Evolutionary conservation across 495 filamentous ascomycete species (phyloP).

Genomic region (Podospora conica): DNA sequence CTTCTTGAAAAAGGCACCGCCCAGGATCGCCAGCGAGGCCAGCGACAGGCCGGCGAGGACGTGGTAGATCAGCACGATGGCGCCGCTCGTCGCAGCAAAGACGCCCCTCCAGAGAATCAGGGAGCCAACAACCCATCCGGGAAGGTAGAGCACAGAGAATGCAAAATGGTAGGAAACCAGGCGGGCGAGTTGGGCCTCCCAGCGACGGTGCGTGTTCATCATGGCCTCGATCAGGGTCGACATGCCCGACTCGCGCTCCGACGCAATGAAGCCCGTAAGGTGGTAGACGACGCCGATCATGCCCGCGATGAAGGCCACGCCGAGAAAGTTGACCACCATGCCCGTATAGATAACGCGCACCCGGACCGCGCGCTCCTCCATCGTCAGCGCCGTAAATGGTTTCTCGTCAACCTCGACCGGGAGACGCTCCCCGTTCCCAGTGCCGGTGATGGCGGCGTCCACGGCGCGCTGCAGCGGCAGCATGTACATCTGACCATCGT

Average conservation of each 20-base stretch:
- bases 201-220: constrained; percentile 60
- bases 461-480: constrained; percentile 73
- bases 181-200: constrained; percentile 63
- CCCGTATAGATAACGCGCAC: constrained; percentile 63
- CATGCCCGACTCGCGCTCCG: constrained; percentile 73
- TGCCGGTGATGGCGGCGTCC: constrained; percentile 60
- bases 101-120: constrained; percentile 55
- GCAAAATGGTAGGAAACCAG: constrained; percentile 61
- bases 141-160: constrained; percentile 61
- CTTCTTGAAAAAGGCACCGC: constrained; percentile 66
- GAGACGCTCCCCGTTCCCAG: constrained; percentile 35
- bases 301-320: constrained; percentile 60
- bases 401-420: constrained; percentile 55
- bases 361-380: constrained; percentile 53
- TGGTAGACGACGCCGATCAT: constrained; percentile 70
- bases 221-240: constrained; percentile 75
- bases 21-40: constrained; percentile 62
- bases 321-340: constrained; percentile 60
- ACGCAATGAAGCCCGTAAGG: constrained; percentile 66
- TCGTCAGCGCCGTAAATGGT: constrained; percentile 62
- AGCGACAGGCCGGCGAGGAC: constrained; percentile 60
- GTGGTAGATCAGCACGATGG: constrained; percentile 56
- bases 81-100: constrained; percentile 54
- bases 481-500: constrained; percentile 66
- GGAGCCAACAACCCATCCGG: constrained; percentile 63